Percentiles rank a stretch among this genome's conserved stretches.
phyloP scores from a whole-genome alignment of 805 yeast species.

The Wickerhamiella allomyrinae region DNA sequence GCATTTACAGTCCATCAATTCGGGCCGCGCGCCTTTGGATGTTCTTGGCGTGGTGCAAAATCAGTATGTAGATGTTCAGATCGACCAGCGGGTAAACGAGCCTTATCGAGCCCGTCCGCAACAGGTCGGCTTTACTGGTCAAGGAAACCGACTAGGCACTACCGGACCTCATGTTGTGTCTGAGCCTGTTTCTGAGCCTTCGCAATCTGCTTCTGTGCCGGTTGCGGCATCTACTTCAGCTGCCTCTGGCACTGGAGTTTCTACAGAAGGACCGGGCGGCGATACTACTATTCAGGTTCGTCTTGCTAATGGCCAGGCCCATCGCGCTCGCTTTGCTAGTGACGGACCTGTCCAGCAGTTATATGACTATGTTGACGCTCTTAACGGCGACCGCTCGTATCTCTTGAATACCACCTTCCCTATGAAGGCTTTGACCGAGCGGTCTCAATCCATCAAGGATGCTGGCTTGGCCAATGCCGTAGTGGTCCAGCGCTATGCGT shows the following conservation, averaged over 20 bases:
- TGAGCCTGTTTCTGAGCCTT: constrained; percentile 31
- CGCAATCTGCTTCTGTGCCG: constrained; percentile 7
- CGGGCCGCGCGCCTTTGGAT: constrained; percentile 83
- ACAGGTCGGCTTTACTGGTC: constrained; percentile 59
- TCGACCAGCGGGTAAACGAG: constrained; percentile 68
- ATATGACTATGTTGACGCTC: constrained; percentile 51
- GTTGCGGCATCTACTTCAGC: neutral
- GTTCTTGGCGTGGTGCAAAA: constrained; percentile 72
- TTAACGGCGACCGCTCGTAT: constrained; percentile 33
- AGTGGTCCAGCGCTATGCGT: constrained; percentile 39
- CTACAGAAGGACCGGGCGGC: constrained; percentile 28
- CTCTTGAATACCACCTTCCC: constrained; percentile 73
- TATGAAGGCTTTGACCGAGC: constrained; percentile 50
- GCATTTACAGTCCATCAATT: constrained; percentile 64
- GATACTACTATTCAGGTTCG: constrained; percentile 71
- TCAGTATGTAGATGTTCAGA: constrained; percentile 85
- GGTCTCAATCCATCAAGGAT: constrained; percentile 43
- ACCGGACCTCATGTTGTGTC: constrained; percentile 43
- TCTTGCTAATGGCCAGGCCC: constrained; percentile 53
- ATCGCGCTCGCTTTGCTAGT: constrained; percentile 49
- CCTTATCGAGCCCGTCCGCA: constrained; percentile 58
- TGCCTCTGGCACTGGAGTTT: constrained; percentile 3
- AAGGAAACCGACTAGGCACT: constrained; percentile 77
- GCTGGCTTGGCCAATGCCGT: constrained; percentile 74
- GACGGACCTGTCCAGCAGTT: constrained; percentile 49